Percentiles rank a stretch among this genome's conserved stretches.
These are phyloP conservation scores for Penicillium antarcticum DNA, from an alignment of 495 filamentous ascomycete genomes.

Conservation along the genomic window DNA sequence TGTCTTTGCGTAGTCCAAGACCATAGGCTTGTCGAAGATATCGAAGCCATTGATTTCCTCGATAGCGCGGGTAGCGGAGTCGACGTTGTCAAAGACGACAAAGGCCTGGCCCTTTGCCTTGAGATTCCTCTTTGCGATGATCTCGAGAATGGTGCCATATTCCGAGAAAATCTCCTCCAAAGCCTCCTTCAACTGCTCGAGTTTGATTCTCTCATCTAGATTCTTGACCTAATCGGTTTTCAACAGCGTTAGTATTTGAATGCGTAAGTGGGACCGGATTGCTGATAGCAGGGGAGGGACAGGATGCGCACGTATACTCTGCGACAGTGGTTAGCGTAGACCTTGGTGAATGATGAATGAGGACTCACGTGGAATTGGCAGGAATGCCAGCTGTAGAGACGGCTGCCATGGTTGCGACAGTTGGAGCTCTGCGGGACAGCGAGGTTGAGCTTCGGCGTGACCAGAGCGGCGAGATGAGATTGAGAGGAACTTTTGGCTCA, in stretches of 20 bases:
- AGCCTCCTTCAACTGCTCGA: constrained; percentile 69
- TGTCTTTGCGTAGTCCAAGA: constrained; percentile 78
- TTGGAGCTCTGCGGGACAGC: constrained; percentile 17
- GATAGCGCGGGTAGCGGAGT: constrained; percentile 75
- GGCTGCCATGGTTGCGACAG: constrained; percentile 41
- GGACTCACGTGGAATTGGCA: constrained; percentile 49
- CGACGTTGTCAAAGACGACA: constrained; percentile 80
- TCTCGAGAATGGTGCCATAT: constrained; percentile 86
- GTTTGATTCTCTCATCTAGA: constrained; percentile 89
- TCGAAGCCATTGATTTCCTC: constrained; percentile 93
- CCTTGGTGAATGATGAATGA: neutral
- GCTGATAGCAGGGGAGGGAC: constrained; percentile 13
- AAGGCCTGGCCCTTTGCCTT: constrained; percentile 96
- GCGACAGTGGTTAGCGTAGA: constrained; percentile 20
- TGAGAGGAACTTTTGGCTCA: neutral
- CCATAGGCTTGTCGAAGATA: constrained; percentile 90
- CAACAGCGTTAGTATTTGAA: constrained; percentile 12
- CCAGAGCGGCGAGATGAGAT: neutral
- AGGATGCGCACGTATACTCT: constrained; percentile 51
- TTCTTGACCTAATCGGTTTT: constrained; percentile 66
- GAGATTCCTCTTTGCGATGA: constrained; percentile 88
- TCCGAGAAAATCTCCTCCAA: constrained; percentile 80
- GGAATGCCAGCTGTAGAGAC: constrained; percentile 26
- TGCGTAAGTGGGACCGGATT: constrained; percentile 6
- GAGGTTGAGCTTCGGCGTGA: constrained; percentile 20